A percentile compares a stretch with the other conserved stretches of the same genome.
Evolutionary conservation across 306 rosid genomes (phyloP).

Genomic region (Geum urbanum): DNA sequence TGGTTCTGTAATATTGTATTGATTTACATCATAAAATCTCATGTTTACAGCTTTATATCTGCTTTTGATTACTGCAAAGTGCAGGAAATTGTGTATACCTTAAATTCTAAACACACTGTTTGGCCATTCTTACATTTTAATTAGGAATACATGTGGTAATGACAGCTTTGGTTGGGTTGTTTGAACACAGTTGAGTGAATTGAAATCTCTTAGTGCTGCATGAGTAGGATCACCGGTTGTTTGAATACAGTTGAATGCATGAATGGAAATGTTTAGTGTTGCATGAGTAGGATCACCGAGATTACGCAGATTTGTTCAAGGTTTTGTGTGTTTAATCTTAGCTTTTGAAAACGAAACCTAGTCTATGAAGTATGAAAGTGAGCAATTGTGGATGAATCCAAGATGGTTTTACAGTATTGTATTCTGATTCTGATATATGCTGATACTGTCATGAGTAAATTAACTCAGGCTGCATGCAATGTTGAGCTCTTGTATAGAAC

Average conservation of each 20-base stretch:
- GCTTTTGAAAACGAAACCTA: not conserved
- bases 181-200: not conserved
- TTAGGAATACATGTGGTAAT: not conserved
- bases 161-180: not conserved
- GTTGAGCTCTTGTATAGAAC: not conserved
- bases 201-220: not conserved
- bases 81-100: not conserved
- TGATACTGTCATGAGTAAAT: not conserved
- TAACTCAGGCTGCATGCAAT: not conserved
- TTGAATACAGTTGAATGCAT: not conserved
- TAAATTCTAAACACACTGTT: too few species aligned
- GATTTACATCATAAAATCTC: not conserved
- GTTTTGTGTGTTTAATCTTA: not conserved
- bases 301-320: not conserved
- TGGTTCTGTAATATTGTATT: conserved; percentile 1
- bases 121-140: not conserved
- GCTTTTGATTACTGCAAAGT: not conserved
- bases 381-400: not conserved
- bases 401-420: not conserved
- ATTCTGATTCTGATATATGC: not conserved
- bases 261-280: too few species aligned
- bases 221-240: not conserved
- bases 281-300: not conserved
- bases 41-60: not conserved
- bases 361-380: not conserved